Percentiles rank a stretch among this genome's conserved stretches.
These are phyloP conservation scores for Talaromyces ruber DNA, from an alignment of 495 filamentous ascomycete genomes.

Conservation along the genomic window DNA sequence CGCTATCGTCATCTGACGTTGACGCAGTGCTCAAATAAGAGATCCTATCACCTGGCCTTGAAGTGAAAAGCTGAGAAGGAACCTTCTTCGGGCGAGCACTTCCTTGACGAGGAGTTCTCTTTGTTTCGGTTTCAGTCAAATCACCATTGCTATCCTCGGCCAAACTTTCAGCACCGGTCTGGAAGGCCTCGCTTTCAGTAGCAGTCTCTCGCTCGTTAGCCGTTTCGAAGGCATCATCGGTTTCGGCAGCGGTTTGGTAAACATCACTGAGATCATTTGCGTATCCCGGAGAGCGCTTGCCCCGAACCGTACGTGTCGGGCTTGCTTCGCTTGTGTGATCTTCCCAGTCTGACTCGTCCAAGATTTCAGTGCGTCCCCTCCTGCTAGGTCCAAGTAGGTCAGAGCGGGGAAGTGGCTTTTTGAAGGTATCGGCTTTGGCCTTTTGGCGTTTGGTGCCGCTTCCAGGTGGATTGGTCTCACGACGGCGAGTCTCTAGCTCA, in stretches of 20 bases:
- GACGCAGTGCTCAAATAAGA: conserved; percentile 87
- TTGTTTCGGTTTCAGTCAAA: conserved; percentile 79
- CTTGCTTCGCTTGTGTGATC: conserved; percentile 53
- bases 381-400: conserved; percentile 71
- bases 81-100: conserved; percentile 19
- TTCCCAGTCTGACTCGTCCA: conserved; percentile 84
- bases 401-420: conserved; percentile 61
- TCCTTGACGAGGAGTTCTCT: conserved; percentile 31
- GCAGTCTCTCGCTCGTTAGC: conserved; percentile 61
- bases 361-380: conserved; percentile 63
- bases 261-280: conserved; percentile 48
- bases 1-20: conserved; percentile 73
- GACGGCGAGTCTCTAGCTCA: conserved; percentile 73
- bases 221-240: conserved; percentile 78
- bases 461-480: conserved; percentile 40
- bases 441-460: conserved; percentile 56
- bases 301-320: conserved; percentile 29
- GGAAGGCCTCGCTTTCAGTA: conserved; percentile 88
- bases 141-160: conserved; percentile 72
- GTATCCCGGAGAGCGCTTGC: conserved; percentile 13
- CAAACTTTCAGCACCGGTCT: conserved; percentile 78
- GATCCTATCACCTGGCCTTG: conserved; percentile 46
- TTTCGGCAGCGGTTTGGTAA: conserved; percentile 81
- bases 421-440: conserved; percentile 59
- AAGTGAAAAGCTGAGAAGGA: conserved; percentile 31